phyloP scores from a whole-genome alignment of 768 basidiomycete genomes.

The Trametes cinnabarina region DNA sequence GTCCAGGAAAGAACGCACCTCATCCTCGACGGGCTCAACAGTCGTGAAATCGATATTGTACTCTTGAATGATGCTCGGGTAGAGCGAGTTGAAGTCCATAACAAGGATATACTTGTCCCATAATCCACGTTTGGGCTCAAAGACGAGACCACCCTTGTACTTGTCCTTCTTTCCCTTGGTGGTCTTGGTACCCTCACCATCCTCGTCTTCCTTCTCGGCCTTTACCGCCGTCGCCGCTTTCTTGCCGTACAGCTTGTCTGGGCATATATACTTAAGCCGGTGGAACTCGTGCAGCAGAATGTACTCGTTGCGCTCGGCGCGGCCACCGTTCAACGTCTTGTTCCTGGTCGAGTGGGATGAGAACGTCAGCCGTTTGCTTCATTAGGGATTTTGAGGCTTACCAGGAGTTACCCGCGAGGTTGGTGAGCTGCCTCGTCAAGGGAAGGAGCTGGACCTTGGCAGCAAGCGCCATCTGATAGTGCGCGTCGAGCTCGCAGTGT shows the following conservation, averaged over 20 bases:
- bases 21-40: constrained; percentile 66
- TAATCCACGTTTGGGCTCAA: constrained; percentile 91
- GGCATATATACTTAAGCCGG: constrained; percentile 90
- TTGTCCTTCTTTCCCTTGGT: constrained; percentile 82
- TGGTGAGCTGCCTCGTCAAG: constrained; percentile 89
- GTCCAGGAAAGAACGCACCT: constrained; percentile 33
- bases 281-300: constrained; percentile 99
- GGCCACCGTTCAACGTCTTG: constrained; percentile 94
- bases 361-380: background rate
- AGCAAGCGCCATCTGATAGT: constrained; percentile 96
- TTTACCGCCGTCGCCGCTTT: constrained; percentile 52
- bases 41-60: constrained; percentile 99
- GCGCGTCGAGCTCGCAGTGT: constrained; percentile 94
- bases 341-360: constrained; percentile 56
- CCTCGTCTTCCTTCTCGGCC: constrained; percentile 52
- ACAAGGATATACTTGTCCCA: constrained; percentile 98
- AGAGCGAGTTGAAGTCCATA: constrained; percentile 99
- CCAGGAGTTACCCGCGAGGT: constrained; percentile 97
- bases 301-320: constrained; percentile 98
- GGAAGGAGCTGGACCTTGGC: constrained; percentile 92
- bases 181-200: constrained; percentile 42
- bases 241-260: constrained; percentile 89
- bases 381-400: constrained; percentile 29
- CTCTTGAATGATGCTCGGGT: constrained; percentile 99
- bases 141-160: constrained; percentile 97